Percentiles rank a stretch among this genome's conserved stretches.
Conservation (phyloP, 2,329 filamentous ascomycete species). For the Curvularia verruculosa region DNA sequence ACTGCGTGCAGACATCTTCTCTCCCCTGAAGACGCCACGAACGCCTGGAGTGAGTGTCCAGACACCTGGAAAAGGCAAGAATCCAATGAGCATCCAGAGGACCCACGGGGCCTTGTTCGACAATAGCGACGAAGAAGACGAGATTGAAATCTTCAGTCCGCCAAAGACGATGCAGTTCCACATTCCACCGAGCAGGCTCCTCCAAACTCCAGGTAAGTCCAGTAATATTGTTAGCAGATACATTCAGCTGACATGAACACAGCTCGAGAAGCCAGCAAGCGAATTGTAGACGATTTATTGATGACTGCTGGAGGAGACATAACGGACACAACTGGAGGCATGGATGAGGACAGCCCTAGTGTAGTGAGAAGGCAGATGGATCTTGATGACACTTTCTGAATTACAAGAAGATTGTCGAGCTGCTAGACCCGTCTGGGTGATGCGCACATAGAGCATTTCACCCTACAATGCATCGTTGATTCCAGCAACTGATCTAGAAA, state of each 20-base stretch:
- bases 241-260: constrained; percentile 8
- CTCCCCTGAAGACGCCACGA: constrained; percentile 67
- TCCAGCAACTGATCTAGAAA: neutral
- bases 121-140: constrained; percentile 69
- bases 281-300: constrained; percentile 81
- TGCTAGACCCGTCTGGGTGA: neutral
- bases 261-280: constrained; percentile 80
- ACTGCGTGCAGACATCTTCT: constrained; percentile 85
- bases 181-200: constrained; percentile 73
- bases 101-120: constrained; percentile 63
- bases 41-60: constrained; percentile 85
- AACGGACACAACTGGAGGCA: constrained; percentile 53
- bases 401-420: neutral
- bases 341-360: constrained; percentile 56
- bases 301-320: constrained; percentile 71
- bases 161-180: constrained; percentile 93
- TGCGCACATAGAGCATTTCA: constrained; percentile 7
- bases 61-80: constrained; percentile 64
- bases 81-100: constrained; percentile 58
- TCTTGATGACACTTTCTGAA: constrained; percentile 56
- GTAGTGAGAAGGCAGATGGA: constrained; percentile 54
- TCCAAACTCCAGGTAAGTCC: constrained; percentile 78
- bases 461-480: constrained; percentile 13
- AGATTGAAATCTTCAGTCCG: constrained; percentile 70
- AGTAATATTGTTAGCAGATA: rapidly evolving